Base-by-base conservation (phyloP, 78 protist species). In the Neovahlkampfia damariscottae region DNA sequence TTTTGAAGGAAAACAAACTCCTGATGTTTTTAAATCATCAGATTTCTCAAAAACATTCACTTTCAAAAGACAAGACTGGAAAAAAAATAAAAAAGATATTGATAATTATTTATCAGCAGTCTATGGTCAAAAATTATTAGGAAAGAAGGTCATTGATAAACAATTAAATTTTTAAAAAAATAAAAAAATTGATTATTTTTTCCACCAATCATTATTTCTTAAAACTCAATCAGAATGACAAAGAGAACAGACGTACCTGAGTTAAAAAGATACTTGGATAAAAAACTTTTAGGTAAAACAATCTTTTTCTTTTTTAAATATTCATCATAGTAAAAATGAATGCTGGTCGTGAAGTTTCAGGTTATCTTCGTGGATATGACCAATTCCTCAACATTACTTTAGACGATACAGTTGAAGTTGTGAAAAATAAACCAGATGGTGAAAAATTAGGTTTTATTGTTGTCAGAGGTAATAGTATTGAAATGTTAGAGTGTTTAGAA, bases 351-450 rank as follows among this genome's bases (percentile, higher is more conserved):
- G 66, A 9, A 5, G 89, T 92, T 31, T 30, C 50, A 1, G 96
- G 96, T 28, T 58, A 58, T 2, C 80, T 92, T n/a, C 86, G 96
- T 34, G 96, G 96, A 3, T 90, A 74, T 34, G 96, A 92, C 77
- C 84, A 86, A 38, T 92, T 90, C 83, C 87, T 91, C 92, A 92
- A 92, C 86, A 9, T 92, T 3, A 91, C 84, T 0, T 78, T 92
- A 66, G 88, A 90, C 38, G 88, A 90, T 67, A 80, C 96, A 5
- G 81, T 86, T 5, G 96, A 90, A 70, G 80, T 77, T 31, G 91
- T 82, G 62, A 19, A 72, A 66, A 69, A 86, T 62, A 41, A 80
- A 10, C 77, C 86, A 2, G 77, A 67, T 69, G 93, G 93, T n/a
- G 80, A 81, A 80, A 88, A 86, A 35, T 86, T 88, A 10, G 19